phyloP scores from a whole-genome alignment of 768 basidiomycete genomes.

The Rhodocollybia butyracea region DNA sequence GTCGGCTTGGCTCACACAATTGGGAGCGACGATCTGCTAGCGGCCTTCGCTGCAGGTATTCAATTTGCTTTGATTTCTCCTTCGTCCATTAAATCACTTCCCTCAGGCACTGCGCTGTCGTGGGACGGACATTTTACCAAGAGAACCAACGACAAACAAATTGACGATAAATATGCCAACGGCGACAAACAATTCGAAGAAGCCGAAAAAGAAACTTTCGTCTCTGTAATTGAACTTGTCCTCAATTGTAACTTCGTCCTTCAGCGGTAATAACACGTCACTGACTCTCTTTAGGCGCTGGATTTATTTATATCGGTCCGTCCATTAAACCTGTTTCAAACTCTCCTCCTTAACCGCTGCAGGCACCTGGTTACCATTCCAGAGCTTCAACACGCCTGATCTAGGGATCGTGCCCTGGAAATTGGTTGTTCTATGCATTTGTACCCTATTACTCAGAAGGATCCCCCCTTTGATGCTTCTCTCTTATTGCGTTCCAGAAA shows the following conservation, averaged over 20 bases:
- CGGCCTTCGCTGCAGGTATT: slow-evolving; percentile 79
- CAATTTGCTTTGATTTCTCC: too few species aligned
- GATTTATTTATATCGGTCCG: slow-evolving; percentile 70
- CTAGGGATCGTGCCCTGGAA: slow-evolving; percentile 69
- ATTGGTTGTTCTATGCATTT: slow-evolving; percentile 64
- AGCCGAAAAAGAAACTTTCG: slow-evolving; percentile 82
- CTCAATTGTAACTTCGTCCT: slow-evolving; percentile 53
- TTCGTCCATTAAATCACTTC: too few species aligned
- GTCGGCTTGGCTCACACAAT: slow-evolving; percentile 75
- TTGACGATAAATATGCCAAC: too few species aligned
- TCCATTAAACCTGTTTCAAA: background rate
- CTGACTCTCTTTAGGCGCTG: slow-evolving; percentile 34
- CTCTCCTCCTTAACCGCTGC: background rate
- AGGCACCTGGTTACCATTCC: slow-evolving; percentile 79
- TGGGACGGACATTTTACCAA: slow-evolving; percentile 91
- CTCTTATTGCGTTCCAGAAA: slow-evolving; percentile 86
- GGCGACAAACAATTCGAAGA: too few species aligned
- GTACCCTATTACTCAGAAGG: slow-evolving; percentile 71
- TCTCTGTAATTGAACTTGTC: too few species aligned
- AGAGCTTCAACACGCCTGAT: slow-evolving; percentile 48
- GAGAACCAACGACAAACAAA: too few species aligned
- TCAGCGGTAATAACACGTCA: background rate
- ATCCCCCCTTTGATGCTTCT: slow-evolving; percentile 76
- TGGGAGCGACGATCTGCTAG: slow-evolving; percentile 85
- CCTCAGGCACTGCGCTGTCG: slow-evolving; percentile 76